Evolutionary conservation across 164 flowering plant species (phyloP), one percentile per base, ranked within the genome.

Genomic region (Stephania japonica): DNA sequence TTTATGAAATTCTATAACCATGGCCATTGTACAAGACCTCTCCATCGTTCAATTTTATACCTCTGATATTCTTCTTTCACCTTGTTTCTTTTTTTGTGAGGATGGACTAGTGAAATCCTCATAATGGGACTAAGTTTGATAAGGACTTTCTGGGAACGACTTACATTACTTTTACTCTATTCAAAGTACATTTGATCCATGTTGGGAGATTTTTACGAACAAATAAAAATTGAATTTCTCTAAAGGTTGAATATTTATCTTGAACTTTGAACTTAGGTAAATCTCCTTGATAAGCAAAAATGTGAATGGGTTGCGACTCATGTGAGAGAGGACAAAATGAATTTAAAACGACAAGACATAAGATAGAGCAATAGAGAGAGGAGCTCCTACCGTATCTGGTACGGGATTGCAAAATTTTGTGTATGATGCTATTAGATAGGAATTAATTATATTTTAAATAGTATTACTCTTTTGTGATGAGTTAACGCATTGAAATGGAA

Each of bases 341-440:
- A 32, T 32, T 32, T 32, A 32, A 32, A 32, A 32, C 38, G 38
- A 32, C 4, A 32, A 0, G 38, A 32, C 38, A 32, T 32, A 32
- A 32, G 38, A 32, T 32, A 32, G 38, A 32, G 38, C 38, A 32
- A 32, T 32, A 32, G 38, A 32, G 38, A 32, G 38, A 32, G 4
- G 38, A 32, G 38, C 38, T 32, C 38, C 38, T 32, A 2, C 38
- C 38, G 38, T 32, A 32, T 32, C 4, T 32, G 69, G n/a, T 42
- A 42, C 21, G 53, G 21, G 66, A 21, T 41, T 71, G 73, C 66
- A 41, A 23, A 59, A 0, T 72, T 43, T 23, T 64, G 63, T 66
- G 21, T 32, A n/a, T 50, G 63, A 14, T 42, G 25, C 67, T 42
- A 61, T 32, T 69, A 32, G 62, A 21, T 43, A 41, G 18, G 13